These are phyloP conservation scores for Pyrenochaeta sp. DNA, from an alignment of 2,329 filamentous ascomycete genomes.

Conservation along the genomic window DNA sequence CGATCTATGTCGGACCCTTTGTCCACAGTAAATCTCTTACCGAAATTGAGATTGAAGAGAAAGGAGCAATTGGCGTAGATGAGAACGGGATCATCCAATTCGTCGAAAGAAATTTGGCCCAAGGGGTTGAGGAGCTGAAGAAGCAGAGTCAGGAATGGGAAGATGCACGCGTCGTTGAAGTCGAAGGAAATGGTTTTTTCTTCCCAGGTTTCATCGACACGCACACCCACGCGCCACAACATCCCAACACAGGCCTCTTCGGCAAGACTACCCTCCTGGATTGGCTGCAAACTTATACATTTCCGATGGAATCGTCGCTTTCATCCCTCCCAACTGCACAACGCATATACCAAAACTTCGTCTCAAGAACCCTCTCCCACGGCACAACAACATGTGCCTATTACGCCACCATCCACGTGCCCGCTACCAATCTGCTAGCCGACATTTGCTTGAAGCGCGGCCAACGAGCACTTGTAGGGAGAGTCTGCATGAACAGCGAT, in stretches of 20 bases:
- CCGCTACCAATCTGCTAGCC: slow-evolving; percentile 89
- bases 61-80: slow-evolving; percentile 61
- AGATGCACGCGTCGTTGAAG: slow-evolving; percentile 50
- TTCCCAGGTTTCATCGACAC: slow-evolving; percentile 92
- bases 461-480: slow-evolving; percentile 88
- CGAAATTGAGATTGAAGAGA: slow-evolving; percentile 59
- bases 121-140: slow-evolving; percentile 26
- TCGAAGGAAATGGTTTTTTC: slow-evolving; percentile 71
- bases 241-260: slow-evolving; percentile 92
- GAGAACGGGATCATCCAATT: slow-evolving; percentile 62
- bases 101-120: slow-evolving; percentile 49
- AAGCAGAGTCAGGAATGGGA: slow-evolving; percentile 47
- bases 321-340: slow-evolving; percentile 68
- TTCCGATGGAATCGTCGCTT: slow-evolving; percentile 86
- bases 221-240: slow-evolving; percentile 94
- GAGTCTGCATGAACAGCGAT: slow-evolving; percentile 89
- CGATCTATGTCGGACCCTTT: slow-evolving; percentile 69
- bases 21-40: slow-evolving; percentile 62
- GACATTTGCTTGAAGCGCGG: slow-evolving; percentile 80
- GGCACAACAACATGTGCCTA: slow-evolving; percentile 96
- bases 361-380: slow-evolving; percentile 82
- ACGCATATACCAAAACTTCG: slow-evolving; percentile 77
- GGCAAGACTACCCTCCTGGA: slow-evolving; percentile 91
- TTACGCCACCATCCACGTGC: slow-evolving; percentile 88
- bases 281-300: slow-evolving; percentile 95